These are phyloP conservation scores for Naganishia onofrii DNA, from an alignment of 768 basidiomycete species.

Conservation along the genomic window DNA sequence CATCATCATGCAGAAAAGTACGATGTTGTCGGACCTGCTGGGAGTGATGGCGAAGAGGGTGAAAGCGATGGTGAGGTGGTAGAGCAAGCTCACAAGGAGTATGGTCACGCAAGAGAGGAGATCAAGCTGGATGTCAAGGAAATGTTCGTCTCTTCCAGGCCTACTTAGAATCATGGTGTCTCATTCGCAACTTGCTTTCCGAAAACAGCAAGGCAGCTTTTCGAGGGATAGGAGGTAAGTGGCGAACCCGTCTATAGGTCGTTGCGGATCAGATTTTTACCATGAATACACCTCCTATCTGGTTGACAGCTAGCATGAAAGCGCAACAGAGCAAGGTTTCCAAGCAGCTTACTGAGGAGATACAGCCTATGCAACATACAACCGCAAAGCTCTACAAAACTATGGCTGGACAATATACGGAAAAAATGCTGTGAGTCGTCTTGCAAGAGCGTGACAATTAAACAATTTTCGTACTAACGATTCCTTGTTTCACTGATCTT, in stretches of 20 bases:
- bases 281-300: neutral
- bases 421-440: constrained; percentile 13
- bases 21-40: neutral
- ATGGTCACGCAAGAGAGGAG: neutral
- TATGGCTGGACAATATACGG: neutral
- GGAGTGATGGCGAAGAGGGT: neutral
- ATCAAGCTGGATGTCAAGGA: neutral
- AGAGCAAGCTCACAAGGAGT: neutral
- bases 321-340: neutral
- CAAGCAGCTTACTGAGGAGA: neutral
- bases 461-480: too few relatives aligned
- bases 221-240: neutral
- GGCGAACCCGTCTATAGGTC: too few relatives aligned
- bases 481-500: too few relatives aligned
- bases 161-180: neutral
- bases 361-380: constrained; percentile 9
- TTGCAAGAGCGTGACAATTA: neutral
- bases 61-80: neutral
- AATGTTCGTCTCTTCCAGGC: neutral
- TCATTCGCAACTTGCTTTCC: neutral
- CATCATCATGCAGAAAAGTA: neutral
- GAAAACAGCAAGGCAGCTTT: neutral
- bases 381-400: constrained; percentile 9
- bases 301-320: neutral
- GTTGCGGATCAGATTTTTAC: neutral